These are phyloP conservation scores for Parasarocladium wereldwijsianum DNA, from an alignment of 2,329 filamentous ascomycete species.

Conservation along the genomic window DNA sequence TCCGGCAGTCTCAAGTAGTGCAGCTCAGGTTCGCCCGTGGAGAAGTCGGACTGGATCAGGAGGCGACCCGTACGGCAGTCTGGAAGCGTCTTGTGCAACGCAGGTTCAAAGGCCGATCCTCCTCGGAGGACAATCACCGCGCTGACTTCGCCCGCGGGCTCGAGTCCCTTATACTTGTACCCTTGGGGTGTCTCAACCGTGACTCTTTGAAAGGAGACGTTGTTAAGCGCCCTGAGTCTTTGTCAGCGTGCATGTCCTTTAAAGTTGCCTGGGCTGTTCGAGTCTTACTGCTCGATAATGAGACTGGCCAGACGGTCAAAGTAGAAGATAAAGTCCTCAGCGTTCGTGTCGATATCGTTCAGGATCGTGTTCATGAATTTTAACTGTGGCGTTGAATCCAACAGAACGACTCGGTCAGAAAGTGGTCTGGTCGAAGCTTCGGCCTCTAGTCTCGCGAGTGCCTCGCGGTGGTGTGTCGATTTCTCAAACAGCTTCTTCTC, in stretches of 20 bases:
- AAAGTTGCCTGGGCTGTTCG: background rate
- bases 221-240: conserved; percentile 53
- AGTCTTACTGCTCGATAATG: conserved; percentile 58
- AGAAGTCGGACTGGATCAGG: conserved; percentile 76
- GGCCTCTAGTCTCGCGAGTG: conserved; percentile 61
- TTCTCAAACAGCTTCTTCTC: conserved; percentile 77
- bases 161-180: conserved; percentile 55
- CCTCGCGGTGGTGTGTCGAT: conserved; percentile 66
- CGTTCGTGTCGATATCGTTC: conserved; percentile 59
- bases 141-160: conserved; percentile 57
- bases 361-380: conserved; percentile 83
- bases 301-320: conserved; percentile 82
- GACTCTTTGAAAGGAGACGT: conserved; percentile 50
- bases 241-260: background rate
- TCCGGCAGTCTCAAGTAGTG: conserved; percentile 74
- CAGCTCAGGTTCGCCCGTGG: conserved; percentile 80
- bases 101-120: conserved; percentile 76
- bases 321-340: conserved; percentile 95
- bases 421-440: conserved; percentile 58
- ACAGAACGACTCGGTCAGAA: conserved; percentile 57
- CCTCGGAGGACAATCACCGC: conserved; percentile 83
- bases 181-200: conserved; percentile 58
- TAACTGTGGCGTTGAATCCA: conserved; percentile 68
- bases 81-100: conserved; percentile 77
- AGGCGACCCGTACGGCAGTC: conserved; percentile 83